Conservation (phyloP, 768 basidiomycete genomes). For the Wakefieldia striispora region DNA sequence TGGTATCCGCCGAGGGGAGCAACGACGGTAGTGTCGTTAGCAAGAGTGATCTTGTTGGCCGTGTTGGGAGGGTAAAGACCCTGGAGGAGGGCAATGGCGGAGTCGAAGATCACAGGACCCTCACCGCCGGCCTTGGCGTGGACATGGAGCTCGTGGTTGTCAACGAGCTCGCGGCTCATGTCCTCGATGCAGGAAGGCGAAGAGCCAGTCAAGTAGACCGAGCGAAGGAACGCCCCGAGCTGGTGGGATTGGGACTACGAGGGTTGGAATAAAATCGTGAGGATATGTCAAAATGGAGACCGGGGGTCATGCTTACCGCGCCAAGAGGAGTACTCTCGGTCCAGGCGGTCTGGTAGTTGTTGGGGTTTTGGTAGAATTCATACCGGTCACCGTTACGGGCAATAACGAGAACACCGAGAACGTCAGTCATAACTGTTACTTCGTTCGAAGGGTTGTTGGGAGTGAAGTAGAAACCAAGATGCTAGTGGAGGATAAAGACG, state of each 20-base stretch:
- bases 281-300: neutral
- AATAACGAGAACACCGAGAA: constrained; percentile 75
- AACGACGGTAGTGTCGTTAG: constrained; percentile 69
- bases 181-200: constrained; percentile 68
- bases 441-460: constrained; percentile 16
- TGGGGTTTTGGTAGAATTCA: constrained; percentile 69
- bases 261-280: neutral
- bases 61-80: constrained; percentile 82
- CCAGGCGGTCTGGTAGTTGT: constrained; percentile 57
- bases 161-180: constrained; percentile 64
- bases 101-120: constrained; percentile 84
- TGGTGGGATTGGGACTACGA: constrained; percentile 62
- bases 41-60: constrained; percentile 70
- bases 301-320: constrained; percentile 44
- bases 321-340: constrained; percentile 76
- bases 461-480: constrained; percentile 16
- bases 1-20: constrained; percentile 83
- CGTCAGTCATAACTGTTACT: constrained; percentile 38
- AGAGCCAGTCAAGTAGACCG: constrained; percentile 61
- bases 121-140: constrained; percentile 84
- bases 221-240: constrained; percentile 61
- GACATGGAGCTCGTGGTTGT: constrained; percentile 70
- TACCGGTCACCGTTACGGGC: constrained; percentile 77
- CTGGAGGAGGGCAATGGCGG: constrained; percentile 80
- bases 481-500: constrained; percentile 14